Evolutionary conservation across 345 rosid genomes (phyloP), one percentile per base, ranked within the genome.

Genomic region (Eucalyptus guilfoylei): DNA sequence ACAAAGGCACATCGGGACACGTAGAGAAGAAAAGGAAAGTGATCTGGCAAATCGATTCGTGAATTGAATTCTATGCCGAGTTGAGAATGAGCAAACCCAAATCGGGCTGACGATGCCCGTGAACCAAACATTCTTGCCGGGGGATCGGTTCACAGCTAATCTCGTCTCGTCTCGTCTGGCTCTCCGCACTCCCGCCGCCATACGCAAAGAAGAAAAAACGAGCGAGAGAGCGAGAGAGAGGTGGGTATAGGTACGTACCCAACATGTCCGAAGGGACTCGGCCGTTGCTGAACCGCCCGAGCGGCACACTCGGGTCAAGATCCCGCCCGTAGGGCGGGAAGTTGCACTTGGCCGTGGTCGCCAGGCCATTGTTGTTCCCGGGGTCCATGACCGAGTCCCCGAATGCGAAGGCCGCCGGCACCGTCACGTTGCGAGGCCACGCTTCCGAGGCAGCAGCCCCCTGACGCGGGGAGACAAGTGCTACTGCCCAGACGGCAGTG

Each of bases 351-450:
- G 62, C 87, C 2, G 19, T 5, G 2, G 97, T 92, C 1, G 4
- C 8, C 14, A 93, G 87, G 86, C 90, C 16, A 50, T 95, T 94
- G 91, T 95, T 95, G 91, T 95, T 95, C 32, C 97, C 96, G 7
- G 96, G 50, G 91, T 94, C 97, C 19, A 94, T 93, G 47, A 94
- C 90, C 40, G 97, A 95, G 90, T 95, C 97, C 86, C 97, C 96
- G 86, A 95, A 89, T 81, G 94, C 94, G 45, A 94, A 32, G 30
- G 93, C 54, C 8, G 94, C 96, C 88, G 94, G 92, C 45, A 86
- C 30, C 4, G 40, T 89, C 48, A 34, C 85, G 6, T 87, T 72
- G 26, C 28, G 26, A 9, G 89, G 89, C 32, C 21, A 44, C 34
- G 9, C 54, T 6, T 16, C 24, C 9, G 40, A 30, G 23, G 49